Conservation (phyloP, 2,329 filamentous ascomycete genomes). For the Claviceps spartinae region DNA sequence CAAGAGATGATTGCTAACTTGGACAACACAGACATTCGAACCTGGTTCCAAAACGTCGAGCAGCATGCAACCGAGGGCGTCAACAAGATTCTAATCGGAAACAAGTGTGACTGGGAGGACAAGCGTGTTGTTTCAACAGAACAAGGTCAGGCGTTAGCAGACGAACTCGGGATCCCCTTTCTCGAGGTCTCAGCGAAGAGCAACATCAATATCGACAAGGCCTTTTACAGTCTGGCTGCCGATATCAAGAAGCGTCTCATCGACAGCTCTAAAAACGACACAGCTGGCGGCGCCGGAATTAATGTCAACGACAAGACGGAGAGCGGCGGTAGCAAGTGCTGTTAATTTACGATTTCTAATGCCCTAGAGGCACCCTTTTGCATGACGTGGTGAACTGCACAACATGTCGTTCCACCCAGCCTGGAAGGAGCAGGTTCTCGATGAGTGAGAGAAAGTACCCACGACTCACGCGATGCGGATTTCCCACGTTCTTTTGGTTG, state of each 20-base stretch:
- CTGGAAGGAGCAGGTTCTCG: neutral
- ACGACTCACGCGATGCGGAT: neutral
- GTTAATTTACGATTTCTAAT: neutral
- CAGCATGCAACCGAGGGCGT: slow-evolving; percentile 97
- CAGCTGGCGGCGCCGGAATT: slow-evolving; percentile 43
- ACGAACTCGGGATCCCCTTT: slow-evolving; percentile 95
- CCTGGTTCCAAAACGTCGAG: slow-evolving; percentile 98
- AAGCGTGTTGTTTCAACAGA: slow-evolving; percentile 91
- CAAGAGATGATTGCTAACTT: neutral
- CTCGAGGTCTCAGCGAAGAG: slow-evolving; percentile 97
- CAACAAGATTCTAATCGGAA: slow-evolving; percentile 98
- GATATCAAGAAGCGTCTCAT: slow-evolving; percentile 99
- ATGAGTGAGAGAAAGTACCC: neutral
- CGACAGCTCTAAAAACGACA: slow-evolving; percentile 72
- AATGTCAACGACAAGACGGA: slow-evolving; percentile 53
- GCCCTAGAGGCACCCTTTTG: neutral
- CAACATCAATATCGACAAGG: slow-evolving; percentile 99
- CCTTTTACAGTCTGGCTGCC: slow-evolving; percentile 85
- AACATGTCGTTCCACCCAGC: neutral
- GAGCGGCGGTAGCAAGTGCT: slow-evolving; percentile 52
- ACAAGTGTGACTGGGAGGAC: slow-evolving; percentile 99
- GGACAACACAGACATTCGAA: slow-evolving; percentile 67
- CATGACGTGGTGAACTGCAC: neutral
- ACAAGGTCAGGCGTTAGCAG: slow-evolving; percentile 81
- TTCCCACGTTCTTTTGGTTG: neutral